These are phyloP conservation scores for Datura wrightii DNA, from an alignment of 257 asterid genomes.

Conservation along the genomic window DNA sequence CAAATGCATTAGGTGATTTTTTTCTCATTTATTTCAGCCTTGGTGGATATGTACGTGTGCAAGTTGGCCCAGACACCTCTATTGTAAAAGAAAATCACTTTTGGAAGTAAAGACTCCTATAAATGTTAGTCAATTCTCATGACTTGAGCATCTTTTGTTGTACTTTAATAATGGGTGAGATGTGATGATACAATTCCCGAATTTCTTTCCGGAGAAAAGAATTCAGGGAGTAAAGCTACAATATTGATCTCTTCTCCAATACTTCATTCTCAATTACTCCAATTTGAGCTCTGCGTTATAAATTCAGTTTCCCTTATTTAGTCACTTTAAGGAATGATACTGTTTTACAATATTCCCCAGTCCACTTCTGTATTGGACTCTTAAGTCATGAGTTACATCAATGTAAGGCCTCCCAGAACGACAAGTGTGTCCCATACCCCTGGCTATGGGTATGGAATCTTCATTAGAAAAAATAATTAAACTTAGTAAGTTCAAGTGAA, in stretches of 20 bases:
- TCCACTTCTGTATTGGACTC: neutral
- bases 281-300: neutral
- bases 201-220: neutral
- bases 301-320: neutral
- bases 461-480: too few species aligned
- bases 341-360: neutral
- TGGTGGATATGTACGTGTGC: too few species aligned
- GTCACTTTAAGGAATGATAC: neutral
- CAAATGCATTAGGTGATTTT: neutral
- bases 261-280: neutral
- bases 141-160: neutral
- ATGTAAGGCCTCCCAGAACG: neutral
- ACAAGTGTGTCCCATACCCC: neutral
- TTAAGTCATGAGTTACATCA: slow-evolving; percentile 14
- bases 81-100: neutral
- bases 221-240: neutral
- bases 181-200: neutral
- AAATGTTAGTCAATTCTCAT: neutral
- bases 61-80: too few species aligned
- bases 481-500: too few species aligned
- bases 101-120: neutral
- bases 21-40: too few species aligned
- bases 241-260: slow-evolving; percentile 7
- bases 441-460: too few species aligned
- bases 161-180: neutral